Base-by-base conservation (phyloP, 2,329 filamentous ascomycete species). In the Trichophyton mentagrophytes region DNA sequence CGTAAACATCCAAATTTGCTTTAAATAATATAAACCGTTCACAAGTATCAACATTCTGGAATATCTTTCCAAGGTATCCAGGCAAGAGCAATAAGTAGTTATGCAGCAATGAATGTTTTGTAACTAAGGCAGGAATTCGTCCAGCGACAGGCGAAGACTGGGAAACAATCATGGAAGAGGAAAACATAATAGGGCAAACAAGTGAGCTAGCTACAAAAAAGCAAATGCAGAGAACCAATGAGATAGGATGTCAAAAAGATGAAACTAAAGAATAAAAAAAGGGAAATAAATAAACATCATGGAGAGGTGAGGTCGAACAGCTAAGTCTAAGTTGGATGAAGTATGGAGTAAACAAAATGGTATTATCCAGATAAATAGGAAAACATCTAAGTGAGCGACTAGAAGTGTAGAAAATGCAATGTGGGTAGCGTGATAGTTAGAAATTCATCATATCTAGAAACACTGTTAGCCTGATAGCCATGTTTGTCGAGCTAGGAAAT, bases 361-460 rank as follows among this genome's bases (percentile, higher is more conserved):
- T 51, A 51, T 25, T 51, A 15, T 51, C 46, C 46, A 51, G 22
- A 13, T 9, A 38, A 51, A 15, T 27, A 51, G 20, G 20, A 51
- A 27, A 51, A 15, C 20, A 15, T 27, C 46, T 22, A 47, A 51
- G 25, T 51, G 46, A 51, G 25, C 25, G 46, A 30, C 51, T 36
- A 55, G 51, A 33, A 36, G 17, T 55, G 17, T 27, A 13, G 15
- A 55, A 55, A 8, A 9, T 33, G 30, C 13, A 55, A 36, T 38
- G 11, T 33, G 9, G 15, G 33, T 27, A 6, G 49, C 49, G 11
- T 27, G 9, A 58, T 33, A 47, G 27, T 64, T 75, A 80, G 63
- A 80, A 80, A 66, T 77, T 81, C 76, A 81, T 79, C 64, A 81
- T 73, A 72, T 81, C 79, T 81, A 56, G 5, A 46, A 53, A 30